Base-by-base conservation (phyloP, 768 basidiomycete genomes). In the Tylopilus felleus region DNA sequence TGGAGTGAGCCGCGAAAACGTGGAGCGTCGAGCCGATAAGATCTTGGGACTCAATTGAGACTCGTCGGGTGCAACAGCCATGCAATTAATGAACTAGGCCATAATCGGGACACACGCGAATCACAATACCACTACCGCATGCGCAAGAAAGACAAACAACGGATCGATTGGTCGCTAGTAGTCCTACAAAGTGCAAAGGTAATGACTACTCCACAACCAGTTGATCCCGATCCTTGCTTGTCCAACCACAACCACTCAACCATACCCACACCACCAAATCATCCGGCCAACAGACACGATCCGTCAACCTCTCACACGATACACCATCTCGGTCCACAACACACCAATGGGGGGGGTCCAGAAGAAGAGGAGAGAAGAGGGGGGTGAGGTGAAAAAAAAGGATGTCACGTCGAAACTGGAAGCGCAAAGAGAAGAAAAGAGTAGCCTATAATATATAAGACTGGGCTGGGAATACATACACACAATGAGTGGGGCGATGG, bases 401-500 rank as follows among this genome's bases (percentile, higher is more conserved):
- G 35, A 65, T 56, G 44, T 63, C 51, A 60, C 55, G 51, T 58
- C 50, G 57, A 59, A 35, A 65, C 61, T 62, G 62, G 35, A 47
- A 58, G 38, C 47, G 59, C 41, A 55, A 49, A 47, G 45, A 38
- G 25, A 52, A 49, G 52, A 47, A 56, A 47, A 57, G 47, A 50
- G 52, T 60, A 72, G 47, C 69, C 60, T 60, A 61, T 49, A 65
- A 65, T 66, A 70, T 71, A 70, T 71, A 71, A 59, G 44, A 52
- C n/a, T 29, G 23, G 52, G 56, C 53, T 45, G 55, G 54, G 48
- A 61, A 67, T 60, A 65, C 60, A 55, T 60, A 65, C 59, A 66
- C 56, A 60, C 41, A 51, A 19, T 41, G 40, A 40, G 48, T n/a
- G 48, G 53, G 51, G 51, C 25, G 36, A 56, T 47, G 49, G 48